Evolutionary conservation across 2,329 filamentous ascomycete species (phyloP).

Genomic region (Nannizzia gypsea): DNA sequence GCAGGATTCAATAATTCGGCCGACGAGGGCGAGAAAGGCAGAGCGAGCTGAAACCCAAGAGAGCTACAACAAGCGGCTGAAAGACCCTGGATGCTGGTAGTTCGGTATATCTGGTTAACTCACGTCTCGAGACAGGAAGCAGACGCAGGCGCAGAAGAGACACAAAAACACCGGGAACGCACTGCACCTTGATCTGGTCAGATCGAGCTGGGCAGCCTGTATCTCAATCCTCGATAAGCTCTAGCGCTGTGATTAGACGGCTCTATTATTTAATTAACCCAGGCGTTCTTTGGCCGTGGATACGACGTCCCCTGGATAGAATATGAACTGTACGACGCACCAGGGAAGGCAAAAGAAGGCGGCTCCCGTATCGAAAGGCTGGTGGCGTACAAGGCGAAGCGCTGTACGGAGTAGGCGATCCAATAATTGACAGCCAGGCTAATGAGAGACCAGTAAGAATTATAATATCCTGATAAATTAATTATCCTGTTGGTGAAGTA

Average conservation of each 20-base stretch:
- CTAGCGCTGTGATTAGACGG: not conserved
- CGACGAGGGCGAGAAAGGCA: not conserved
- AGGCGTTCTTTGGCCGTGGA: not conserved
- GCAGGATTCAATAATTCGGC: constrained; percentile 8
- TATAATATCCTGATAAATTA: not conserved
- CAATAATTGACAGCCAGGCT: not conserved
- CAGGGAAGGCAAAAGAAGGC: not conserved
- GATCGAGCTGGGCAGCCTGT: not conserved
- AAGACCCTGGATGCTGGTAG: not conserved
- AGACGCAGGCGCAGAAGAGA: too few relatives aligned
- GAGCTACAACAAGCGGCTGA: not conserved
- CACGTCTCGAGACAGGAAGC: too few relatives aligned
- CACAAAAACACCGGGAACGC: not conserved
- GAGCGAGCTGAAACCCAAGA: not conserved
- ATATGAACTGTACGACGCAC: not conserved
- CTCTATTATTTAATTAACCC: not conserved
- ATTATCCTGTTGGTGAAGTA: not conserved
- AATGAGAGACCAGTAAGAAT: not conserved
- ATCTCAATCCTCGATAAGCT: not conserved
- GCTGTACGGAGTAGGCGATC: not conserved
- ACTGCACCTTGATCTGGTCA: not conserved
- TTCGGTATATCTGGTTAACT: too few relatives aligned
- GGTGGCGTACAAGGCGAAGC: not conserved
- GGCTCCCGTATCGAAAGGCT: not conserved
- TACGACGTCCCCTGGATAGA: not conserved